A percentile compares a stretch with the other conserved stretches of the same genome.
These are phyloP conservation scores for Pilasporangium apinafurcum DNA, from an alignment of 352 stramenopile species.

Conservation along the genomic window DNA sequence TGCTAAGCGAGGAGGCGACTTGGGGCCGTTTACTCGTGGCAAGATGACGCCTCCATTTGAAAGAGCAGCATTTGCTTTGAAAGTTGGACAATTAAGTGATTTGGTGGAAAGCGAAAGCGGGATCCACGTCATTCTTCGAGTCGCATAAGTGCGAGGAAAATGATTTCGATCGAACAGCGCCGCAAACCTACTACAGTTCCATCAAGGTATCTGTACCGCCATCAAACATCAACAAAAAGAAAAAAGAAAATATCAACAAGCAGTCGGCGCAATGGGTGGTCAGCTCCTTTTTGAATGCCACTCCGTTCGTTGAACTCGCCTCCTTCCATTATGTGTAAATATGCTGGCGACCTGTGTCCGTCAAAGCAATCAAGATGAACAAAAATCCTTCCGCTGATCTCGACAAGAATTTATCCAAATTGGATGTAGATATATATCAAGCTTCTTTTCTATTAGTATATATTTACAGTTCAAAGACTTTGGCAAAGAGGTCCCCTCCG, in stretches of 20 bases:
- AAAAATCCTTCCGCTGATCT: not conserved
- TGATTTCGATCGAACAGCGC: too few species aligned
- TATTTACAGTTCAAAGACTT: slow-evolving; percentile 71
- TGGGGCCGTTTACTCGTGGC: slow-evolving; percentile 83
- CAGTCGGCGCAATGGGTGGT: not conserved
- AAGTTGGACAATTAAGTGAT: slow-evolving; percentile 90
- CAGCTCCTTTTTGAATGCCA: not conserved
- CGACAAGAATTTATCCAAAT: not conserved
- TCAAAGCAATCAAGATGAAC: too few species aligned
- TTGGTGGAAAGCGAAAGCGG: slow-evolving; percentile 96
- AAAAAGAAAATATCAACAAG: not conserved
- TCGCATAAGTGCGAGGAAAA: slow-evolving; percentile 59
- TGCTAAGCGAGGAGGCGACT: slow-evolving; percentile 87
- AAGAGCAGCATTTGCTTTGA: slow-evolving; percentile 87
- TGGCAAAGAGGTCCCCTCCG: slow-evolving; percentile 53
- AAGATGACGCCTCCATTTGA: slow-evolving; percentile 94
- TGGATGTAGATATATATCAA: slow-evolving; percentile 6
- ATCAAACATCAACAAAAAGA: not conserved
- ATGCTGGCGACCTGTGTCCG: too few species aligned
- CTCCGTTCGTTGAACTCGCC: not conserved
- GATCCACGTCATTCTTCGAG: slow-evolving; percentile 95
- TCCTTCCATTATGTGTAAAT: too few species aligned
- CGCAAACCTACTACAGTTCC: too few species aligned
- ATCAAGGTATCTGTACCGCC: not conserved
- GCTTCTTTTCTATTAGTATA: slow-evolving; percentile 30